Evolutionary conservation across 345 rosid species (phyloP), one percentile per base, ranked within the genome.

Genomic region (Boechera stricta): DNA sequence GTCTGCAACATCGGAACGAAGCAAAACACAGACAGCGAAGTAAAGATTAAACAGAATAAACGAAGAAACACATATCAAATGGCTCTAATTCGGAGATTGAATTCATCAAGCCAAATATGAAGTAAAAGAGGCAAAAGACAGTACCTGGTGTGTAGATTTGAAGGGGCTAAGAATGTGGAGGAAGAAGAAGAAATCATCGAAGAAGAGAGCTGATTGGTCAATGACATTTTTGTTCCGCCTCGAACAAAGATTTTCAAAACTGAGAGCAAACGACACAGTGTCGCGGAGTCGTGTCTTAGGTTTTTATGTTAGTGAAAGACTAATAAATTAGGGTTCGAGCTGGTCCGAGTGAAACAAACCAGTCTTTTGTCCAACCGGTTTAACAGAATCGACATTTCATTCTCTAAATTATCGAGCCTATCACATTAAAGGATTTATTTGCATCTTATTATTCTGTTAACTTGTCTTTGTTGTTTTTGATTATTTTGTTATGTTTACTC

Each of bases 111-210:
- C 7, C 38, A 35, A 35, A 35, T 1, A 39, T 10, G 13, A 39
- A 10, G 44, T 39, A 36, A 10, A 9, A 39, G 12, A 39, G 13
- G 12, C 1, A 11, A 9, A 5, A 42, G 55, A 8, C 5, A 5
- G 8, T 7, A 51, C 55, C 55, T 51, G 1, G 28, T 8, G 4
- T 51, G 55, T 9, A 8, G 28, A 76, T n/a, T 52, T 42, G 74
- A 76, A 76, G 75, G 64, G 3, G 75, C 48, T 51, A 76, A 62
- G 70, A 76, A 69, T 15, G 69, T 53, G 1, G 80, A 76, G 6
- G 80, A 69, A 2, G 80, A 76, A 42, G 80, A 62, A 51, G 80
- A 76, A 16, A 76, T 61, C 75, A 76, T 53, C 1, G 57, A 61
- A 31, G 69, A 52, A 39, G 70, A 2, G 45, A 76, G 18, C 1